Percentiles rank a stretch among this genome's conserved stretches.
phyloP scores from a whole-genome alignment of 768 basidiomycete genomes.

The Strobilomyces dryophilus region DNA sequence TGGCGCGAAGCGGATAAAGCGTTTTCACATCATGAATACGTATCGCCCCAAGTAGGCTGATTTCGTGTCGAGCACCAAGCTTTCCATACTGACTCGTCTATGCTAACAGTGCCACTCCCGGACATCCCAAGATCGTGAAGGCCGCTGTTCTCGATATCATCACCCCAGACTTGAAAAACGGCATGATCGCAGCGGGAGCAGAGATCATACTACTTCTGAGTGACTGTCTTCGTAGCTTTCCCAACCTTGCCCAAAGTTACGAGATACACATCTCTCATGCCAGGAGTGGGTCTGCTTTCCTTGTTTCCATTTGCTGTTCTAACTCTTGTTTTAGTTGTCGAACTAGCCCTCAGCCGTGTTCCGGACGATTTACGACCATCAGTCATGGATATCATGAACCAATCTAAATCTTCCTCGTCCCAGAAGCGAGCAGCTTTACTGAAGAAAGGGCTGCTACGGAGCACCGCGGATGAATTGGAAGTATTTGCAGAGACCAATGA shows the following conservation, averaged over 20 bases:
- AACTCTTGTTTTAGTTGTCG: slow-evolving; percentile 49
- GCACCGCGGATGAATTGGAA: slow-evolving; percentile 72
- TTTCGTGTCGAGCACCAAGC: neutral
- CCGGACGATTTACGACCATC: slow-evolving; percentile 51
- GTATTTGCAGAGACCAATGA: slow-evolving; percentile 60
- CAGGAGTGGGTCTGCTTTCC: slow-evolving; percentile 44
- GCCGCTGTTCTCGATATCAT: slow-evolving; percentile 84
- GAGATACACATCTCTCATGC: slow-evolving; percentile 81
- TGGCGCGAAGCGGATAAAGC: slow-evolving; percentile 68
- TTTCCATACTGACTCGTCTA: neutral
- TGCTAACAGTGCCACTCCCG: slow-evolving; percentile 50
- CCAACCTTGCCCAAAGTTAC: slow-evolving; percentile 60
- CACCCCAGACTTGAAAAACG: slow-evolving; percentile 60
- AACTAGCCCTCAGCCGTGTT: slow-evolving; percentile 57
- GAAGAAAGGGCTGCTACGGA: slow-evolving; percentile 66
- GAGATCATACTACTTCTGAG: slow-evolving; percentile 70
- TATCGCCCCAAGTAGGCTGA: slow-evolving; percentile 59
- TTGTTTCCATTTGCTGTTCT: neutral
- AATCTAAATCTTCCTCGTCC: slow-evolving; percentile 57
- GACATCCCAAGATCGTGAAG: slow-evolving; percentile 69
- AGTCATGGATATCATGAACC: slow-evolving; percentile 61
- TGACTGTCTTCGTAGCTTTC: slow-evolving; percentile 67
- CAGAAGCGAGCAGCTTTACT: slow-evolving; percentile 68
- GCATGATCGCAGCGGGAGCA: slow-evolving; percentile 66
- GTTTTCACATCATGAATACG: slow-evolving; percentile 74